phyloP scores from a whole-genome alignment of 768 basidiomycete genomes.

The Hypholoma sublateritium region DNA sequence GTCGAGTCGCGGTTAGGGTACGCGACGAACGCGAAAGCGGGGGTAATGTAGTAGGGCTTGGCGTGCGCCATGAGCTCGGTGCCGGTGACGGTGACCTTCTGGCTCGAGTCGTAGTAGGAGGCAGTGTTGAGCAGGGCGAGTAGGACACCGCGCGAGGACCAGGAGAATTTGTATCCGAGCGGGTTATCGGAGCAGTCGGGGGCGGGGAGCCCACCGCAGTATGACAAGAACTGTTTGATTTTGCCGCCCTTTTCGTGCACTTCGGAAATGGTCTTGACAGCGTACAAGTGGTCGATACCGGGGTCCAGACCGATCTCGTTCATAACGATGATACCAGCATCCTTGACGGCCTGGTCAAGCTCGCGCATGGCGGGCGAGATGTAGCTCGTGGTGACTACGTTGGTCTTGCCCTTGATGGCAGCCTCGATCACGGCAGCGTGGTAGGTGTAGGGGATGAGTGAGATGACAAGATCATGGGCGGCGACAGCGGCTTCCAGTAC shows the following conservation, averaged over 20 bases:
- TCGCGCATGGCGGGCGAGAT: constrained; percentile 89
- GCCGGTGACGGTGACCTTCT: constrained; percentile 69
- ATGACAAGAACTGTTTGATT: constrained; percentile 90
- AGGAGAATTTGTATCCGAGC: constrained; percentile 98
- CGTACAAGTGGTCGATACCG: constrained; percentile 89
- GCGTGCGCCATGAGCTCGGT: constrained; percentile 88
- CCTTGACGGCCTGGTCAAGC: constrained; percentile 76
- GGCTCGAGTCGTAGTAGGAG: constrained; percentile 68
- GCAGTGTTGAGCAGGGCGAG: constrained; percentile 92
- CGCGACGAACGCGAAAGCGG: constrained; percentile 93
- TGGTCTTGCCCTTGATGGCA: constrained; percentile 83
- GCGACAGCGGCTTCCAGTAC: constrained; percentile 82
- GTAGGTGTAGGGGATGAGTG: constrained; percentile 93
- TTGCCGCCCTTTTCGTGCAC: constrained; percentile 95
- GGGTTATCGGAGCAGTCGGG: constrained; percentile 92
- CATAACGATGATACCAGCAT: constrained; percentile 90
- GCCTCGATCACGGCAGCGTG: constrained; percentile 90
- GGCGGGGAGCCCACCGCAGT: constrained; percentile 95
- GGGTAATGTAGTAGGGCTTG: constrained; percentile 92
- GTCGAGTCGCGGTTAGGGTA: constrained; percentile 97
- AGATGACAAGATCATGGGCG: constrained; percentile 90
- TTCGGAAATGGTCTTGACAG: constrained; percentile 91
- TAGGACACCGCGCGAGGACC: constrained; percentile 95
- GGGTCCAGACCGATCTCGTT: constrained; percentile 99
- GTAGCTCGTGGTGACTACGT: constrained; percentile 97